A percentile compares a stretch with the other conserved stretches of the same genome.
phyloP scores from a whole-genome alignment of 2,329 filamentous ascomycete genomes.

The Trichoderma semiorbis region DNA sequence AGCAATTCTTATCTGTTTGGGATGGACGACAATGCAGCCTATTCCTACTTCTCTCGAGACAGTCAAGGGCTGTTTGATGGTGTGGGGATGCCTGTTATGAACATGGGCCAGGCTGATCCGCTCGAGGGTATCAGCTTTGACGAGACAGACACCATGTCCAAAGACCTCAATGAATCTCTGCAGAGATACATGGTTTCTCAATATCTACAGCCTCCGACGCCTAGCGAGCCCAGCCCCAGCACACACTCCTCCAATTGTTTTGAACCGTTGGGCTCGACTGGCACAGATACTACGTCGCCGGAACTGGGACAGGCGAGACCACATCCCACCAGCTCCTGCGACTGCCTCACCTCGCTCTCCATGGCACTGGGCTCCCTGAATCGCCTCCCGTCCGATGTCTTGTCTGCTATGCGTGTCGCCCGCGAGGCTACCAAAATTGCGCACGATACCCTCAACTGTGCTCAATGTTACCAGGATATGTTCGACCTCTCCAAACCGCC shows the following conservation, averaged over 20 bases:
- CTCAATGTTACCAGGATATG: slow-evolving; percentile 43
- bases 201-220: slow-evolving; percentile 20
- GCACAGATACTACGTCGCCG: not conserved
- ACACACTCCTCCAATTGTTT: slow-evolving; percentile 23
- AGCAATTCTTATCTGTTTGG: slow-evolving; percentile 19
- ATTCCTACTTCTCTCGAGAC: not conserved
- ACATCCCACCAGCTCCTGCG: slow-evolving; percentile 37
- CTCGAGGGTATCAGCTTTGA: slow-evolving; percentile 34
- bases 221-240: slow-evolving; percentile 25
- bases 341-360: slow-evolving; percentile 49
- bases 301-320: slow-evolving; percentile 20
- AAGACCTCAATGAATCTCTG: slow-evolving; percentile 29
- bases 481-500: slow-evolving; percentile 34
- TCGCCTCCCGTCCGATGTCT: slow-evolving; percentile 43
- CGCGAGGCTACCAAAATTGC: slow-evolving; percentile 47
- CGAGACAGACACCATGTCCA: slow-evolving; percentile 31
- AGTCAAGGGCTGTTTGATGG: slow-evolving; percentile 5
- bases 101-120: slow-evolving; percentile 27
- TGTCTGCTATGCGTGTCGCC: slow-evolving; percentile 45
- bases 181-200: slow-evolving; percentile 27
- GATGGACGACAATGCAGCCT: not conserved
- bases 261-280: not conserved
- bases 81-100: slow-evolving; percentile 19
- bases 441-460: slow-evolving; percentile 51
- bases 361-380: slow-evolving; percentile 50